Evolutionary conservation across 495 filamentous ascomycete species (phyloP).

Genomic region (Aspergillus bertholletiae): DNA sequence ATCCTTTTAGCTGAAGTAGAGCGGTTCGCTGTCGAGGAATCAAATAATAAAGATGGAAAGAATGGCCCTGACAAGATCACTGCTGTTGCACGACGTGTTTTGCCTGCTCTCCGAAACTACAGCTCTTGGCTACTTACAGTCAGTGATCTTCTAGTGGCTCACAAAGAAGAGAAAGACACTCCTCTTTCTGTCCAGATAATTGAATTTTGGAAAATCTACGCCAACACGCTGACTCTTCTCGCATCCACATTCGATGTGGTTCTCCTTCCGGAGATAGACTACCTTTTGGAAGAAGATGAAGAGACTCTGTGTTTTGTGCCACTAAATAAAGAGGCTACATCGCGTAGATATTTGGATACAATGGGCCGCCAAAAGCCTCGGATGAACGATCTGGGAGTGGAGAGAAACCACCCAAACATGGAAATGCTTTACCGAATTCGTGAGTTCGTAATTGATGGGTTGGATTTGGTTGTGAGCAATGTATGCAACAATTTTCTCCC

Average conservation of each 20-base stretch:
- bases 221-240: slow-evolving; percentile 61
- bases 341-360: slow-evolving; percentile 43
- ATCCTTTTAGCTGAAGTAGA: slow-evolving; percentile 67
- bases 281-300: slow-evolving; percentile 75
- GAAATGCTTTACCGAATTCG: slow-evolving; percentile 70
- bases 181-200: slow-evolving; percentile 56
- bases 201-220: slow-evolving; percentile 71
- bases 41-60: slow-evolving; percentile 28
- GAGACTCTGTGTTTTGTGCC: slow-evolving; percentile 73
- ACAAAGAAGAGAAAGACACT: slow-evolving; percentile 54
- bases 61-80: slow-evolving; percentile 55
- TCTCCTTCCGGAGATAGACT: slow-evolving; percentile 55
- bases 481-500: slow-evolving; percentile 22
- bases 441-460: slow-evolving; percentile 64
- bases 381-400: slow-evolving; percentile 51
- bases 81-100: slow-evolving; percentile 57
- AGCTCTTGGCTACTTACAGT: slow-evolving; percentile 65
- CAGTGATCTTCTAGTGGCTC: slow-evolving; percentile 45
- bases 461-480: slow-evolving; percentile 53
- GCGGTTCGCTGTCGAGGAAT: slow-evolving; percentile 49
- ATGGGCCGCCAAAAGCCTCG: slow-evolving; percentile 49
- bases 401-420: slow-evolving; percentile 58
- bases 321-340: slow-evolving; percentile 49
- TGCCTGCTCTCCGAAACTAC: slow-evolving; percentile 70
- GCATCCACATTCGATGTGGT: slow-evolving; percentile 56